Conservation (phyloP, 768 basidiomycete genomes). For the Trametes cinnabarina region DNA sequence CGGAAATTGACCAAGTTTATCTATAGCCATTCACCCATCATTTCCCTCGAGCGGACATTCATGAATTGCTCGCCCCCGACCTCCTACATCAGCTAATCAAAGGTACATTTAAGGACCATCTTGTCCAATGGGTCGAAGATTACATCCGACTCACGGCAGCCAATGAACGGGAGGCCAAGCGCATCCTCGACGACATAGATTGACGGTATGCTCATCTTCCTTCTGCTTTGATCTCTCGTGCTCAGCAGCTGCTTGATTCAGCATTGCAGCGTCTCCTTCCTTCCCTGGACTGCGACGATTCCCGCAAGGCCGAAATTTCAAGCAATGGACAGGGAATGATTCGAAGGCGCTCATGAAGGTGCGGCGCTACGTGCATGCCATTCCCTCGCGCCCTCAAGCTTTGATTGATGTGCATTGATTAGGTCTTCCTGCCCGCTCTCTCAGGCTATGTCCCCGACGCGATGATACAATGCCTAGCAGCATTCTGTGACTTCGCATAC, state of each 20-base stretch:
- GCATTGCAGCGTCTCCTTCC: too few species aligned
- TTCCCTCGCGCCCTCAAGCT: not conserved
- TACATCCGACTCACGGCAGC: slow-evolving; percentile 3
- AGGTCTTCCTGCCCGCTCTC: slow-evolving; percentile 19
- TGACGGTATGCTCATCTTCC: not conserved
- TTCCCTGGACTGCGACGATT: slow-evolving; percentile 1
- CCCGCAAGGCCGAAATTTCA: slow-evolving; percentile 23
- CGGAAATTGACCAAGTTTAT: too few species aligned
- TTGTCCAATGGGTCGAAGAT: slow-evolving; percentile 23
- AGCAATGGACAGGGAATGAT: slow-evolving; percentile 28
- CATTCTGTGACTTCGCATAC: slow-evolving; percentile 23
- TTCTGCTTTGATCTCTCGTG: too few species aligned
- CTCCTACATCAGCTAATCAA: slow-evolving; percentile 27
- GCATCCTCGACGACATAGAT: slow-evolving; percentile 21
- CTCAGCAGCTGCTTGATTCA: too few species aligned
- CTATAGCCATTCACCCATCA: not conserved
- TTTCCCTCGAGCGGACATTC: slow-evolving; percentile 19
- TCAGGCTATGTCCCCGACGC: not conserved
- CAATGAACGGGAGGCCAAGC: not conserved
- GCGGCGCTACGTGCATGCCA: too few species aligned
- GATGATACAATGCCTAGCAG: slow-evolving; percentile 9
- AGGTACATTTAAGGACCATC: slow-evolving; percentile 26
- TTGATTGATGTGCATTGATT: not conserved
- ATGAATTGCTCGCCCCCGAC: slow-evolving; percentile 21
- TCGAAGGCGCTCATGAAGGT: slow-evolving; percentile 29